Evolutionary conservation across 345 rosid species (phyloP), one percentile per base, ranked within the genome.

Genomic region (Reutealis trisperma): DNA sequence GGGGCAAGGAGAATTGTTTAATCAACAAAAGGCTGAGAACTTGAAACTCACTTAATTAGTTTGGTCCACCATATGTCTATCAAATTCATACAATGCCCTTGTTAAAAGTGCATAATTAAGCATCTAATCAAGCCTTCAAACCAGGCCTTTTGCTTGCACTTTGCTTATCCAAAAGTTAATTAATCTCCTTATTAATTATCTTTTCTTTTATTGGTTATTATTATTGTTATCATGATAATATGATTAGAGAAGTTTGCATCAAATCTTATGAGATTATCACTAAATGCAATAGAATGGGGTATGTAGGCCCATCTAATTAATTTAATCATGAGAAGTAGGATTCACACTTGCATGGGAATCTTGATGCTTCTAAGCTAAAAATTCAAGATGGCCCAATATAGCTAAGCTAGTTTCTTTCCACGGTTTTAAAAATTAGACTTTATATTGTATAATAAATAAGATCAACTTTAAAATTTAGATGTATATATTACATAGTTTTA

Each of bases 321-420:
- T 54, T 57, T 5, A 55, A 55, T 34, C 41, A 37, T 37, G 41
- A 37, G 41, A 37, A 7, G 45, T 27, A 7, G 30, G 4, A 0
- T 21, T n/a, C 16, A 24, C 12, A 22, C 37, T 30, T 54, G 25
- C 15, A 30, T 54, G 45, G 30, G 52, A 6, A 8, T 42, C 1
- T 25, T 22, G 59, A 55, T 55, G 74, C 75, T 71, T 58, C 52
- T n/a, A 58, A 57, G 75, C 75, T n/a, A 71, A 71, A 58, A 32
- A 54, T 54, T 34, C 16, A 11, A 21, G 72, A 68, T 45, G 71
- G 16, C 18, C n/a, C 12, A 42, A 6, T 25, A 52, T 52, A 52
- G 37, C 37, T 34, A 4, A 52, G 37, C 37, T 34, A 4, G 37
- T 34, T 34, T 34, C 37, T 34, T 34, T 34, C 37, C 37, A 34